A percentile compares a stretch with the other conserved stretches of the same genome.
Evolutionary conservation across 305 asterid genomes (phyloP).

Genomic region (Caryopteris hybrid): DNA sequence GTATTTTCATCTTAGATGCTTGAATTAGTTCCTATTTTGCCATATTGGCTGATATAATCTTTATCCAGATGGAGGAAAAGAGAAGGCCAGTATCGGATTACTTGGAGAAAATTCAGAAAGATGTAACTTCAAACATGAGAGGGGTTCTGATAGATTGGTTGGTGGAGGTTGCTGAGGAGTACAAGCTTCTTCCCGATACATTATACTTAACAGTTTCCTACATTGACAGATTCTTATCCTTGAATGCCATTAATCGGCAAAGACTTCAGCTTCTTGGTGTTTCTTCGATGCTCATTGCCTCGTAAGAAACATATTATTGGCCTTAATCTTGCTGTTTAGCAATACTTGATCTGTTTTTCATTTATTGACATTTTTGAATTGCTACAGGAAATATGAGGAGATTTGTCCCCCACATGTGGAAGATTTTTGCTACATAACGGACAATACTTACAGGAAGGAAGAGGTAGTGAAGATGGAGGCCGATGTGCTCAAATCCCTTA

Average conservation of each 20-base stretch:
- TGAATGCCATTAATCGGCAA: slow-evolving; percentile 42
- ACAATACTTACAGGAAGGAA: slow-evolving; percentile 50
- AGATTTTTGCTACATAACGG: slow-evolving; percentile 75
- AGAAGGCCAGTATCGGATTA: slow-evolving; percentile 67
- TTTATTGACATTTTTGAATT: slow-evolving; percentile 3
- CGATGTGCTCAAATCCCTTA: slow-evolving; percentile 63
- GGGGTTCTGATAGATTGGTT: slow-evolving; percentile 86
- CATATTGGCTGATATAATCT: background rate
- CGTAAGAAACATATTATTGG: slow-evolving; percentile 32
- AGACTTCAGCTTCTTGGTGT: slow-evolving; percentile 91
- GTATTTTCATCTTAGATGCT: background rate
- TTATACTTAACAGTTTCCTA: slow-evolving; percentile 59
- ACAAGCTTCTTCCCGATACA: slow-evolving; percentile 74
- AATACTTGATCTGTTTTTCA: background rate
- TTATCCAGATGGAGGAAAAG: slow-evolving; percentile 51
- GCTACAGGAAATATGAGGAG: slow-evolving; percentile 81
- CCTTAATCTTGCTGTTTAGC: background rate
- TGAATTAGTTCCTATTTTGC: background rate
- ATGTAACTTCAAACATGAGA: slow-evolving; percentile 75
- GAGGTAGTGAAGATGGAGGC: slow-evolving; percentile 88
- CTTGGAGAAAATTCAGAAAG: slow-evolving; percentile 66
- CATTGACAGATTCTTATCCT: slow-evolving; percentile 62
- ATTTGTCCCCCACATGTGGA: slow-evolving; percentile 75
- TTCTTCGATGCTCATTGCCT: slow-evolving; percentile 95
- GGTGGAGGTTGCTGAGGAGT: slow-evolving; percentile 89